Evolutionary conservation across 1,284 basidiomycete species (phyloP), one percentile per base, ranked within the genome.

Genomic region (Papiliotrema laurentii): DNA sequence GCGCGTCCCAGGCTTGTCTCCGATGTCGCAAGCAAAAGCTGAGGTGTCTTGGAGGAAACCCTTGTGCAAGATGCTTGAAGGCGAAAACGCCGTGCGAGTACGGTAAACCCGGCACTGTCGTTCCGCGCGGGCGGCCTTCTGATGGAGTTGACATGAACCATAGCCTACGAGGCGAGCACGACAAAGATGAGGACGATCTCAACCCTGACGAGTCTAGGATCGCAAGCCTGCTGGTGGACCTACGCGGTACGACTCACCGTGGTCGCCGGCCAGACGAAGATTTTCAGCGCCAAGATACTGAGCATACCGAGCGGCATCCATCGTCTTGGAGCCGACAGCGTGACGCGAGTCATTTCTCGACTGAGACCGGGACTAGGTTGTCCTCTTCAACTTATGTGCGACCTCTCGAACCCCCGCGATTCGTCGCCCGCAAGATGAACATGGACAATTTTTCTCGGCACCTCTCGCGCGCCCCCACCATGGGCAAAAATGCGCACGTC

Each of bases 1-100:
- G 60, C 28, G 63, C 61, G 3, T 53, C 55, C 10, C 63, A 64
- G 41, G 63, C 63, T 21, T 64, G 63, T 50, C 25, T 61, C n/a
- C 40, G 63, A 28, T 64, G 63, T 48, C 38, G 63, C 10, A 53
- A 50, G 31, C 63, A 64, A 38, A 64, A 64, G 43, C 47, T 64
- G 38, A 51, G 60, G 24, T 64, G 63, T 46, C 48, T 56, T 2
- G 63, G 63, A 31, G 63, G 63, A 47, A 59, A 57, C 53, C 63
- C 63, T 16, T 64, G 63, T 47, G 43, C 58, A 44, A 45, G 63
- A 18, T 64, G 63, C 39, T 45, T 42, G 5, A 58, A 59, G 35
- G 45, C 55, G 2, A 57, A 60, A 24, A 55, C 54, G n/a, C 45
- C 47, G 22, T 64, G 63, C 41, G 61, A 63, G 43, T 36, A 21